These are phyloP conservation scores for Alloascoidea africana DNA, from an alignment of 805 yeast species.

Conservation along the genomic window DNA sequence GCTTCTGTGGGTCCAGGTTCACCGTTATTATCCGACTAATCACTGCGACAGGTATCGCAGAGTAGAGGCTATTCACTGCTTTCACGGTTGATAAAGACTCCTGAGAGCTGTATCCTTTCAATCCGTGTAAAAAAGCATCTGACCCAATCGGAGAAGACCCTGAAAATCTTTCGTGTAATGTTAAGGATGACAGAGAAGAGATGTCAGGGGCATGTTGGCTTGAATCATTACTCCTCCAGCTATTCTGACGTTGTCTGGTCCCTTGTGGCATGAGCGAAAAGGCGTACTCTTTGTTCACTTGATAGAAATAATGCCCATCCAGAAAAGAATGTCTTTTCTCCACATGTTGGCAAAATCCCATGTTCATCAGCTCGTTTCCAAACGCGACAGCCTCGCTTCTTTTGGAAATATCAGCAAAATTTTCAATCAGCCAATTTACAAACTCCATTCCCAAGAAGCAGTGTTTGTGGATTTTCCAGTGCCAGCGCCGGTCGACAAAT, in stretches of 20 bases:
- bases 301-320: constrained; percentile 90
- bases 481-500: constrained; percentile 81
- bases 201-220: not conserved
- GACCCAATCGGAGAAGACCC: too few species aligned
- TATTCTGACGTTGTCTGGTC: not conserved
- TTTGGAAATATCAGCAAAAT: constrained; percentile 63
- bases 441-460: constrained; percentile 79
- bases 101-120: too few species aligned
- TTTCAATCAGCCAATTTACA: constrained; percentile 72
- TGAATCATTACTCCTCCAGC: not conserved
- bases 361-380: constrained; percentile 67
- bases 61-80: not conserved
- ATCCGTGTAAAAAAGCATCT: too few species aligned
- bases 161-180: too few species aligned
- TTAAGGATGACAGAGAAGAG: not conserved
- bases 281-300: constrained; percentile 40
- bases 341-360: constrained; percentile 63
- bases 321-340: constrained; percentile 69
- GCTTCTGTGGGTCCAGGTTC: constrained; percentile 59
- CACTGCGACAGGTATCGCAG: constrained; percentile 24
- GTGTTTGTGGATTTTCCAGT: constrained; percentile 58
- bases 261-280: too few species aligned
- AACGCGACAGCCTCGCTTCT: constrained; percentile 72
- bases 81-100: not conserved
- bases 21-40: constrained; percentile 52